Evolutionary conservation across 371 early-diverging fungal genomes (phyloP), one percentile per base, ranked within the genome.

Genomic region (Mucor indicus): DNA sequence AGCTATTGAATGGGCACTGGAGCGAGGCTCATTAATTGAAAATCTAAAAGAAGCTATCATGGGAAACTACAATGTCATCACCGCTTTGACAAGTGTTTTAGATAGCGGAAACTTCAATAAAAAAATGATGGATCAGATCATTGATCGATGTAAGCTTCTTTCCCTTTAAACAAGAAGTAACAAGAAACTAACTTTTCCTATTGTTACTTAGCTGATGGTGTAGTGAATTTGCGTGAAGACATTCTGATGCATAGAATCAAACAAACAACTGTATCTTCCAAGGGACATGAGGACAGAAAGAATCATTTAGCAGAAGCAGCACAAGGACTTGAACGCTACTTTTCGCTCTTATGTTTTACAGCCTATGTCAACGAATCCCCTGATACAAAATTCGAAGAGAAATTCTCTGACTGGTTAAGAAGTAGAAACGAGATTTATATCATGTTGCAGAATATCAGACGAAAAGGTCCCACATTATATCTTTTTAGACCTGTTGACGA

Each of bases 401-500:
- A 63, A 1, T 84, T 86, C 44, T 67, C 70, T 9, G 55, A 65
- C 13, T 84, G 85, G 85, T 44, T 84, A 21, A 60, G 51, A 24
- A 21, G 42, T n/a, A 55, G 84, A 7, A 67, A 69, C 33, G 86
- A 84, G 40, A 77, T 84, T 13, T 69, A 67, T 63, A 58, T 60
- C 36, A 85, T 83, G 81, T 48, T 85, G 29, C 62, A 75, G 22
- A 62, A 60, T n/a, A 54, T 85, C 25, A 55, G 83, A 22, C 41
- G 55, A 7, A 67, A 72, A 24, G 67, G 77, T 1, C 69, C 76
- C 4, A 63, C 64, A 16, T 62, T 85, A 13, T 63, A 69, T n/a
- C 46, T 77, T 10, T 86, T 86, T 57, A 59, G 84, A 22, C 87
- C 87, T 2, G 78, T 84, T 9, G 82, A 84, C 33, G 85, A 86